Percentiles rank a stretch among this genome's conserved stretches.
Evolutionary conservation across 1,139 yeast species (phyloP).

Genomic region (Hansenula sp.): DNA sequence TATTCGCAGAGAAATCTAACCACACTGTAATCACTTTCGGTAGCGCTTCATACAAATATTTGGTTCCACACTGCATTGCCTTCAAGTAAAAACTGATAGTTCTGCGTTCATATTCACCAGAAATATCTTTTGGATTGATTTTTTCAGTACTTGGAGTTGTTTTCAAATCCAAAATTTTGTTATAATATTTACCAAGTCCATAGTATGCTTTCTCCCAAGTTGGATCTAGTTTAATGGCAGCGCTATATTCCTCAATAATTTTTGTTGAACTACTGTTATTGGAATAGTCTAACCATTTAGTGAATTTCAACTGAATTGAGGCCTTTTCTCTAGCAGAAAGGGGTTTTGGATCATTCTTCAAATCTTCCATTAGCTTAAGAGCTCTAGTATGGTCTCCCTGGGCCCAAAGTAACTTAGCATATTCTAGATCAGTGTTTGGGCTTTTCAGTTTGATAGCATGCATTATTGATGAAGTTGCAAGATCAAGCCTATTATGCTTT

Average conservation of each 20-base stretch:
- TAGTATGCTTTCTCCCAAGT: constrained; percentile 80
- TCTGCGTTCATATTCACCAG: constrained; percentile 63
- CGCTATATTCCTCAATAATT: constrained; percentile 64
- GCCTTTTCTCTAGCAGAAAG: constrained; percentile 33
- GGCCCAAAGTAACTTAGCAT: constrained; percentile 83
- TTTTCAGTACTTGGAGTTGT: constrained; percentile 8
- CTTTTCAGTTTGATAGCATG: constrained; percentile 51
- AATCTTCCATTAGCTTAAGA: constrained; percentile 48
- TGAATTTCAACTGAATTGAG: constrained; percentile 65
- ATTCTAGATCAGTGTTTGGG: constrained; percentile 64
- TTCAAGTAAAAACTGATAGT: constrained; percentile 62
- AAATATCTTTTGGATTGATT: constrained; percentile 10
- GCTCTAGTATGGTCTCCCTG: constrained; percentile 91
- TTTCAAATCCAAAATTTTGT: constrained; percentile 59
- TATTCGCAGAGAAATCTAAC: constrained; percentile 71
- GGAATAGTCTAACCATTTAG: constrained; percentile 85
- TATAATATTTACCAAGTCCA: constrained; percentile 74
- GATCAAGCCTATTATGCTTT: constrained; percentile 61
- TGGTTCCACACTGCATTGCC: constrained; percentile 66
- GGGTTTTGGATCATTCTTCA: constrained; percentile 16
- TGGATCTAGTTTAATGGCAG: constrained; percentile 52
- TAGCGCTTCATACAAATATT: constrained; percentile 74
- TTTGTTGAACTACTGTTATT: constrained; percentile 79
- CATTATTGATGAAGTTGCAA: constrained; percentile 71
- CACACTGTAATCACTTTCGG: constrained; percentile 89